Evolutionary conservation across 2,329 filamentous ascomycete species (phyloP), one percentile per base, ranked within the genome.

Genomic region (Proliferodiscus dingleyae): DNA sequence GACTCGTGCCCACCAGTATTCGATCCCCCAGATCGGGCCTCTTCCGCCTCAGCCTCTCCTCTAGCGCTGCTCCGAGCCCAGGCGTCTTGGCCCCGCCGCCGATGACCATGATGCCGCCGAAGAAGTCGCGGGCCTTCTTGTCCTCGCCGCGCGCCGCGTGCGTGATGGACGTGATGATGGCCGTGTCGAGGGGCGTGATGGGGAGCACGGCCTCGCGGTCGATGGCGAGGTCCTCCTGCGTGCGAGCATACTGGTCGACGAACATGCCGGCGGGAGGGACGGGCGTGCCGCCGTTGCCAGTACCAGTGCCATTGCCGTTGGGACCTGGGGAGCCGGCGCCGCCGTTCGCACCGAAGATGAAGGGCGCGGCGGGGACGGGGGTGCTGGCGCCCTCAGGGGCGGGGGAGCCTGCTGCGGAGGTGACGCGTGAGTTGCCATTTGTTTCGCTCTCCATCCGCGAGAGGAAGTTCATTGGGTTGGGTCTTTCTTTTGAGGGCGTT

Each of bases 121-220:
- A 75, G 61, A 95, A 86, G 62, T 98, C 93, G 43, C 88, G 85
- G 52, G 91, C 81, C 67, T 94, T 95, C 70, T 93, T 91, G 55
- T 97, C 89, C 63, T 97, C 91, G 46, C 85, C 85, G 52, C 85
- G 85, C 42, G 89, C 85, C 6, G 89, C 93, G 65, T 95, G 86
- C 38, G 86, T 78, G 60, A 97, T 95, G 39, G 84, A 90, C 13
- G 87, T 89, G 49, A 96, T 77, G 58, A 98, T 95, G 4, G 93
- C 91, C 51, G 84, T 78, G 64, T 97, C 91, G 21, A 98, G 79
- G 0, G 91, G 83, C 46, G 87, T 87, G 10, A 89, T 69, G 0
- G 93, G 90, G 3, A 96, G 76, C 26, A 93, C 83, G 32, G 81
- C 76, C 61, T 97, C 91, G 37, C 87, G 82, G 61, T 87, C 83